Conservation (phyloP, 768 basidiomycete species). For the Serpula lacrymans region DNA sequence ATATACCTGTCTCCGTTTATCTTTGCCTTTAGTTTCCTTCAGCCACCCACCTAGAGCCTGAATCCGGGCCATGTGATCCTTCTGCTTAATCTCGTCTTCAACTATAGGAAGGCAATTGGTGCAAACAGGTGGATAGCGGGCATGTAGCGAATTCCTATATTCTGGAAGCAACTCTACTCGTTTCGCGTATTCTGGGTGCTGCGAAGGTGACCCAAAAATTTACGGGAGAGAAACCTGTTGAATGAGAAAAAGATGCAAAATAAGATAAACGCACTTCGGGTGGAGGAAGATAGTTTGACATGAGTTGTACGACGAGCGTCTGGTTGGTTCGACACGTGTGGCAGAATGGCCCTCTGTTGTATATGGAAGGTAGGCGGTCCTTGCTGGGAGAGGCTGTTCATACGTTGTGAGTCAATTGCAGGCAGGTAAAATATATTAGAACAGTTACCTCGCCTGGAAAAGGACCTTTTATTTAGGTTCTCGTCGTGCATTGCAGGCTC, state of each 20-base stretch:
- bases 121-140: slow-evolving; percentile 88
- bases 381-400: slow-evolving; percentile 62
- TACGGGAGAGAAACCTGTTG: too few species aligned
- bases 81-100: slow-evolving; percentile 74
- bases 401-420: too few species aligned
- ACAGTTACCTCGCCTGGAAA: slow-evolving; percentile 65
- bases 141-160: slow-evolving; percentile 72
- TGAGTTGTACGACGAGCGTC: slow-evolving; percentile 76
- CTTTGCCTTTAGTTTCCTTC: slow-evolving; percentile 63
- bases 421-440: background rate
- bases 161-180: slow-evolving; percentile 62
- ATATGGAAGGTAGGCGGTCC: slow-evolving; percentile 62
- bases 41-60: slow-evolving; percentile 73
- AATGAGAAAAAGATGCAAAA: slow-evolving; percentile 6
- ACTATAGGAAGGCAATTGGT: slow-evolving; percentile 70
- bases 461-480: slow-evolving; percentile 62
- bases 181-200: slow-evolving; percentile 72
- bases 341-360: slow-evolving; percentile 67
- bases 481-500: slow-evolving; percentile 89
- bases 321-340: slow-evolving; percentile 92
- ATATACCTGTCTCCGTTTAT: slow-evolving; percentile 47
- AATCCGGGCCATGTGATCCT: slow-evolving; percentile 79
- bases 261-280: slow-evolving; percentile 55
- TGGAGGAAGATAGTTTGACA: slow-evolving; percentile 85
- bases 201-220: slow-evolving; percentile 6